phyloP scores from a whole-genome alignment of 169 alveolate genomes.

The Eimeria brunetti region DNA sequence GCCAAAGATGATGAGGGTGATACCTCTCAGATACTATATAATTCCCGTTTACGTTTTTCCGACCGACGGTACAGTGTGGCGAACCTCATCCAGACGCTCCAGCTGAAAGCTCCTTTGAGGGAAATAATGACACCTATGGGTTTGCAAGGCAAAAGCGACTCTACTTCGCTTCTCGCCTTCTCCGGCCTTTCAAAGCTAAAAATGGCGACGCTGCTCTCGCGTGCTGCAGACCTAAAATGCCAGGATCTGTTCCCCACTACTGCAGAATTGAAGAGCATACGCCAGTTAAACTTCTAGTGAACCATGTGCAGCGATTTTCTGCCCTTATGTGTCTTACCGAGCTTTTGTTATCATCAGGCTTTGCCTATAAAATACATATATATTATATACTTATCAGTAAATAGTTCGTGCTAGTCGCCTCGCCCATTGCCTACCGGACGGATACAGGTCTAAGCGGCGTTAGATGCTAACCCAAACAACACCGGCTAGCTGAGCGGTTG shows the following conservation, averaged over 20 bases:
- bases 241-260: constrained; percentile 52
- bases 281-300: neutral
- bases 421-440: neutral
- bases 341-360: too few relatives aligned
- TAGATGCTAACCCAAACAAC: neutral
- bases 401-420: too few relatives aligned
- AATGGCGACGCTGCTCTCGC: constrained; percentile 37
- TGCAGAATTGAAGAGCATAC: constrained; percentile 7
- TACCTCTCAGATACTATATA: constrained; percentile 10
- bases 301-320: neutral
- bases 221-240: constrained; percentile 67
- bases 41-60: constrained; percentile 47
- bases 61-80: constrained; percentile 43
- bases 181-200: constrained; percentile 35
- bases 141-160: neutral
- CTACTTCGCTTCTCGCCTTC: neutral
- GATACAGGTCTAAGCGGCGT: too few relatives aligned
- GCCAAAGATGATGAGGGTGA: constrained; percentile 13
- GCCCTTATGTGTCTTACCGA: neutral
- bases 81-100: neutral
- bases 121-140: constrained; percentile 25
- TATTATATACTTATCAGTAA: too few relatives aligned
- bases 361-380: too few relatives aligned
- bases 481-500: neutral
- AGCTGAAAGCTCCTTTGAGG: constrained; percentile 12